phyloP scores from a whole-genome alignment of 2,329 filamentous ascomycete species.

The Nannizziopsis arthrosporioides region DNA sequence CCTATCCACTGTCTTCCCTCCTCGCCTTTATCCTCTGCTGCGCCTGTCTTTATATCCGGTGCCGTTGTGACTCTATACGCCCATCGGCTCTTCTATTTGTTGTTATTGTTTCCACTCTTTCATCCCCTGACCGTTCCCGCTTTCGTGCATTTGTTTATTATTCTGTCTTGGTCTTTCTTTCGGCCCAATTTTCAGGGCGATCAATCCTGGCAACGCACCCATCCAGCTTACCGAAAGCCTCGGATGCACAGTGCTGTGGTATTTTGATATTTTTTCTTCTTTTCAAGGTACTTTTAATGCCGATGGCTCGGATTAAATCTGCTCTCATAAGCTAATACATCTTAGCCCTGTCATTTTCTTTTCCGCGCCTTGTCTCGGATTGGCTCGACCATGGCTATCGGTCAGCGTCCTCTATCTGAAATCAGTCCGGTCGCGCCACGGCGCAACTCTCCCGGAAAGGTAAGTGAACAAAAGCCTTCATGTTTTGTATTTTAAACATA shows the following conservation, averaged over 20 bases:
- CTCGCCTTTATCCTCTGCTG: not conserved
- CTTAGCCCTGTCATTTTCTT: not conserved
- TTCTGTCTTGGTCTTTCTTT: not conserved
- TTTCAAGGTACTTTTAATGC: not conserved
- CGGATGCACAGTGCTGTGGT: not conserved
- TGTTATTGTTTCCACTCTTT: not conserved
- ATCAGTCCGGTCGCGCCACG: conserved; percentile 75
- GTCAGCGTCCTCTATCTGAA: conserved; percentile 72
- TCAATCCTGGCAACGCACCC: not conserved
- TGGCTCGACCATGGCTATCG: conserved; percentile 41
- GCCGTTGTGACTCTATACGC: not conserved
- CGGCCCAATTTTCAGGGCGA: conserved; percentile 4
- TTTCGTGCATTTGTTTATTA: not conserved
- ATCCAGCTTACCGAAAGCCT: not conserved
- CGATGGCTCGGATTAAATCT: not conserved
- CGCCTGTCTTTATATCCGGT: not conserved
- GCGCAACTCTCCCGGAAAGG: conserved; percentile 70
- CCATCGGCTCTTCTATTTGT: conserved; percentile 11
- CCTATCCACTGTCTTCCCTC: conserved; percentile 13
- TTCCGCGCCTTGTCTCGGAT: not conserved
- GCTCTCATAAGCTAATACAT: not conserved
- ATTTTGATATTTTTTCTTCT: not conserved
- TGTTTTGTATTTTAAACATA: not conserved
- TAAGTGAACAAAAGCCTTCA: not conserved
- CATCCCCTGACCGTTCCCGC: not conserved